phyloP scores from a whole-genome alignment of 2,329 filamentous ascomycete genomes.

The Aureobasidium musti region DNA sequence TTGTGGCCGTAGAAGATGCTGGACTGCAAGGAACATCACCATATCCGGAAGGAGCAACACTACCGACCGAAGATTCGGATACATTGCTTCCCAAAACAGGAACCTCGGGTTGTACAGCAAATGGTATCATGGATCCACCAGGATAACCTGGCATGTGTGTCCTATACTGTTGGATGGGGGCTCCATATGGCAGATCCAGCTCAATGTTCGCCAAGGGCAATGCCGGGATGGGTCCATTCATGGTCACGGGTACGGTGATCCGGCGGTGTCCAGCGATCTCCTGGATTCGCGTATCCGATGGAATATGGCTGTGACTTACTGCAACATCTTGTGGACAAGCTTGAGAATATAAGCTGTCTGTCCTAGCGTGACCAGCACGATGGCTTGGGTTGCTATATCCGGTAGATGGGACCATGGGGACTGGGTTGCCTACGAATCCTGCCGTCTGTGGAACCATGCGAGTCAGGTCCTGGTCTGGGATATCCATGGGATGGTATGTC shows the following conservation, averaged over 20 bases:
- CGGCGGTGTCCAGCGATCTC: slow-evolving; percentile 4
- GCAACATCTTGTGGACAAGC: slow-evolving; percentile 15
- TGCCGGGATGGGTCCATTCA: not conserved
- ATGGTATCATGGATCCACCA: slow-evolving; percentile 2
- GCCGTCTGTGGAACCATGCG: slow-evolving; percentile 22
- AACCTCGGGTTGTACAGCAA: not conserved
- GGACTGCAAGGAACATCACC: slow-evolving; percentile 13
- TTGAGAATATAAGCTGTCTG: slow-evolving; percentile 26
- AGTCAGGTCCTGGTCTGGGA: not conserved
- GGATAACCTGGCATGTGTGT: not conserved
- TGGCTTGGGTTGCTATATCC: not conserved
- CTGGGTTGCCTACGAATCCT: slow-evolving; percentile 29
- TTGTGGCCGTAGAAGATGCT: slow-evolving; percentile 7
- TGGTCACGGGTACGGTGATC: slow-evolving; percentile 15
- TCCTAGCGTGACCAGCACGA: slow-evolving; percentile 10
- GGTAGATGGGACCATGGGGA: not conserved
- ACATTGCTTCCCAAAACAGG: not conserved
- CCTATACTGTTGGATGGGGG: slow-evolving; percentile 21
- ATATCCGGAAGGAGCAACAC: slow-evolving; percentile 5
- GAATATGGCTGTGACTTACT: slow-evolving; percentile 23
- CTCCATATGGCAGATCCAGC: slow-evolving; percentile 19
- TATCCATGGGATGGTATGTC: slow-evolving; percentile 6
- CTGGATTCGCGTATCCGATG: not conserved
- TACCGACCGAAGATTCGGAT: slow-evolving; percentile 16
- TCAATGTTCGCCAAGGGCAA: not conserved